Evolutionary conservation across 768 basidiomycete species (phyloP).

Genomic region (Agaricus blazei): DNA sequence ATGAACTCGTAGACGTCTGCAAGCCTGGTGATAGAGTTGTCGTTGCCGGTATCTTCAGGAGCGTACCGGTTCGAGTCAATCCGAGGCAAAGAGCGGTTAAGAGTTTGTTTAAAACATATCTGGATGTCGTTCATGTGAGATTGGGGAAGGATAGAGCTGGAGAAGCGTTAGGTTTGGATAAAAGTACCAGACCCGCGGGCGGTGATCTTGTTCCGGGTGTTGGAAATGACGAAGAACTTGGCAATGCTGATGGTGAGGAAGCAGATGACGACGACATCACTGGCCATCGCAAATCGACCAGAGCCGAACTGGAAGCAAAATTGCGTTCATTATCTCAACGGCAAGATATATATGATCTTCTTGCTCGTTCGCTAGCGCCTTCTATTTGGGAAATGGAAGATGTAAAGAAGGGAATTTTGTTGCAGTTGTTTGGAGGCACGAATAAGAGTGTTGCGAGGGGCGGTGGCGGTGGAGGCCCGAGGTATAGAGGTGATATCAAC

Average conservation of each 20-base stretch:
- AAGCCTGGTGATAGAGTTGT: slow-evolving; percentile 94
- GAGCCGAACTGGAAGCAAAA: slow-evolving; percentile 76
- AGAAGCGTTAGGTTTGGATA: slow-evolving; percentile 65
- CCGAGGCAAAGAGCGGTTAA: slow-evolving; percentile 89
- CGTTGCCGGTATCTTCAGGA: slow-evolving; percentile 92
- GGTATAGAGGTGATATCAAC: slow-evolving; percentile 98
- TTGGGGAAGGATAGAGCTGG: slow-evolving; percentile 36
- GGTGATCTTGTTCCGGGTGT: slow-evolving; percentile 67
- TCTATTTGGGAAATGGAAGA: slow-evolving; percentile 99
- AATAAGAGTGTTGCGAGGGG: slow-evolving; percentile 93
- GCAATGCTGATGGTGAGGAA: slow-evolving; percentile 26
- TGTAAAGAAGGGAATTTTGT: slow-evolving; percentile 95
- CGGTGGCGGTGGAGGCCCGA: slow-evolving; percentile 91
- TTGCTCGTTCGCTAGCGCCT: slow-evolving; percentile 84
- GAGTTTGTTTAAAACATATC: slow-evolving; percentile 94
- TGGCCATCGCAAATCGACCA: slow-evolving; percentile 39
- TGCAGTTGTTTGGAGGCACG: slow-evolving; percentile 96
- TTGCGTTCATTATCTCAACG: slow-evolving; percentile 66
- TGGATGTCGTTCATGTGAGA: slow-evolving; percentile 92
- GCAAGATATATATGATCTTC: slow-evolving; percentile 81
- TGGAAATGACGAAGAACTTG: slow-evolving; percentile 63
- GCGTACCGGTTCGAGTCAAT: slow-evolving; percentile 93
- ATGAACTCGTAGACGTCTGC: slow-evolving; percentile 93
- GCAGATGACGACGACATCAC: slow-evolving; percentile 27
- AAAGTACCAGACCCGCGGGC: slow-evolving; percentile 65